Evolutionary conservation across 176 grass and related monocot genomes (phyloP), one percentile per base, ranked within the genome.

Genomic region (Aegilops umbellulata): DNA sequence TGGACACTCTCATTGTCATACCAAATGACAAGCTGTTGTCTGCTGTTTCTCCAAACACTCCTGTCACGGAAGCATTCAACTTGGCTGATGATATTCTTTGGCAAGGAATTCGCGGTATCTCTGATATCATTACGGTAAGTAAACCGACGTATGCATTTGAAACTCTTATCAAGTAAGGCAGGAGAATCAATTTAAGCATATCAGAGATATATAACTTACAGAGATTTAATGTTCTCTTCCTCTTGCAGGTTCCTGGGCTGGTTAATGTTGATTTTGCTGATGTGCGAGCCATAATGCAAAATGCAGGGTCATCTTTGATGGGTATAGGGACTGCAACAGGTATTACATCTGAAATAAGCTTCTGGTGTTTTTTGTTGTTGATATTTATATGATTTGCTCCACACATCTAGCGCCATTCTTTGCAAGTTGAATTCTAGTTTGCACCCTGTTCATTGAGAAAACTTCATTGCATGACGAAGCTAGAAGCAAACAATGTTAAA

Each of bases 251-350:
- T 80, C 95, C 95, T 29, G 95, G 95, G 35, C 86, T 97, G 79
- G 95, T 97, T 83, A 97, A 97, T 90, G 95, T 97, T 67, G 95
- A 97, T 82, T 97, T 97, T 91, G 95, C 95, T 91, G 96, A 98
- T 89, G 96, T 98, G 65, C 92, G 93, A 68, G 82, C 96, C 67
- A 95, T 98, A 83, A 94, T 98, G 96, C 80, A 89, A 88, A 88
- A 98, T 91, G 96, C 96, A 77, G 96, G 96, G n/a, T 98, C 96
- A 79, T 98, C 96, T 75, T 89, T 98, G 86, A 98, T 98, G 96
- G 96, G 96, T 78, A 98, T 98, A 86, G 96, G 96, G 53, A 95
- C 86, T 79, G 96, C 92, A 82, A 95, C 96, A 91, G 96, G 96
- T 98, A 88, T 86, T 44, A 10, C 17, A 86, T 74, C 62, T 65